Percentiles rank a stretch among this genome's conserved stretches.
phyloP scores from a whole-genome alignment of 257 asterid genomes.

The Verbascum thapsus region DNA sequence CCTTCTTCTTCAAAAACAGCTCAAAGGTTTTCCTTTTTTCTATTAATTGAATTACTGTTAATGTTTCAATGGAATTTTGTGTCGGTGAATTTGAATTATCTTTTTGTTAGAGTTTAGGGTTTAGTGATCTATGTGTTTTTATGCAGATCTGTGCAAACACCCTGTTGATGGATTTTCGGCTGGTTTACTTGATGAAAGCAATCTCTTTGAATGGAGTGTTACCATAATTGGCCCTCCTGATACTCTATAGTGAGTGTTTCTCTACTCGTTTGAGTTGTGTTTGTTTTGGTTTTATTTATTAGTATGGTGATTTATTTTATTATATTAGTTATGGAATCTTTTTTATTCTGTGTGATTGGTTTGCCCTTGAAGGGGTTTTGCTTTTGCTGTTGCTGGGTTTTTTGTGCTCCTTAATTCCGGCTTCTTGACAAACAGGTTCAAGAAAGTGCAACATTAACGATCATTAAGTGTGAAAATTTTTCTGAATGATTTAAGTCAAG shows the following conservation, averaged over 20 bases:
- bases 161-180: conserved; percentile 99
- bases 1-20: conserved; percentile 96
- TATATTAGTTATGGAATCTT: neutral
- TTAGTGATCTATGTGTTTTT: conserved; percentile 52
- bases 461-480: too few species aligned
- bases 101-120: conserved; percentile 31
- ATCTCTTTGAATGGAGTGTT: conserved; percentile 96
- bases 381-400: neutral
- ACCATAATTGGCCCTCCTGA: conserved; percentile 97
- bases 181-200: conserved; percentile 81
- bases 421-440: too few species aligned
- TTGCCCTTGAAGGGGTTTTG: conserved; percentile 8
- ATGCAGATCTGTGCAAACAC: conserved; percentile 82
- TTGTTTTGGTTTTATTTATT: conserved; percentile 9
- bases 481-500: too few species aligned
- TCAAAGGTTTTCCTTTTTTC: conserved; percentile 76
- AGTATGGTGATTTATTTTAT: neutral
- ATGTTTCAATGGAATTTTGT: conserved; percentile 18
- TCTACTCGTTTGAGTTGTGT: neutral
- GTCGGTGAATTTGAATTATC: conserved; percentile 26
- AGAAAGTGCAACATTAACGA: too few species aligned
- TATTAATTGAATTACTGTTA: neutral
- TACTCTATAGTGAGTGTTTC: conserved; percentile 75
- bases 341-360: neutral
- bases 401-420: too few species aligned